These are phyloP conservation scores for Mycena epipterygia DNA, from an alignment of 768 basidiomycete genomes.

Conservation along the genomic window DNA sequence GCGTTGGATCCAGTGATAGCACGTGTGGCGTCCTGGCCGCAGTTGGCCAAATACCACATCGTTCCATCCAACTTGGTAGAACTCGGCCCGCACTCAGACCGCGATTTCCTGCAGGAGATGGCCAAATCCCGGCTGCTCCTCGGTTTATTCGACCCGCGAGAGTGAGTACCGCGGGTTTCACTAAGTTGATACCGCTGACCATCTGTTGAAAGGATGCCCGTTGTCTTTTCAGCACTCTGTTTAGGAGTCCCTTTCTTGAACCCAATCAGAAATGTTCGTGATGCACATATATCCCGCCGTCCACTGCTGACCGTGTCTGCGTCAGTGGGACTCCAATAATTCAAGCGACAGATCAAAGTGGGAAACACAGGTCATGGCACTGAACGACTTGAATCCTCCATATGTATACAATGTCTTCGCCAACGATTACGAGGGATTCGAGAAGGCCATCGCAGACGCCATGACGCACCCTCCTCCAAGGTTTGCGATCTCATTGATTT, in stretches of 20 bases:
- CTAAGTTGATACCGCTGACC: background rate
- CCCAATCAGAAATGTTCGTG: constrained; percentile 5
- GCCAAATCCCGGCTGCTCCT: background rate
- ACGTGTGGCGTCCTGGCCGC: background rate
- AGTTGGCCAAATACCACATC: too few relatives aligned
- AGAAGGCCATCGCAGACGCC: constrained; percentile 2
- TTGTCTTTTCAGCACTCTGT: background rate
- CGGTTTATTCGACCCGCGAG: constrained; percentile 12
- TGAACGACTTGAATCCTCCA: constrained; percentile 7
- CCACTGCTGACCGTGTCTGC: background rate
- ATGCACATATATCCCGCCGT: background rate
- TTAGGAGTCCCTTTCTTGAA: constrained; percentile 20
- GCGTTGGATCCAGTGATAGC: background rate
- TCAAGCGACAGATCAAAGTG: background rate
- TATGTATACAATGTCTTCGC: constrained; percentile 23
- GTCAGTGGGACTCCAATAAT: constrained; percentile 7
- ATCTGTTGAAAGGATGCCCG: background rate
- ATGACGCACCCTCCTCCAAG: background rate
- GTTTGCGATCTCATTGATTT: background rate
- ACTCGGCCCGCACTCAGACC: background rate
- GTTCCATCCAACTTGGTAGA: constrained; percentile 8
- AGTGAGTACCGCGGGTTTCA: background rate
- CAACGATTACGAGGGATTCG: constrained; percentile 12
- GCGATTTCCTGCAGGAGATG: background rate
- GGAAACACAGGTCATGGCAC: constrained; percentile 3